phyloP scores from a whole-genome alignment of 176 grass and related monocot genomes.

The Aegilops umbellulata region DNA sequence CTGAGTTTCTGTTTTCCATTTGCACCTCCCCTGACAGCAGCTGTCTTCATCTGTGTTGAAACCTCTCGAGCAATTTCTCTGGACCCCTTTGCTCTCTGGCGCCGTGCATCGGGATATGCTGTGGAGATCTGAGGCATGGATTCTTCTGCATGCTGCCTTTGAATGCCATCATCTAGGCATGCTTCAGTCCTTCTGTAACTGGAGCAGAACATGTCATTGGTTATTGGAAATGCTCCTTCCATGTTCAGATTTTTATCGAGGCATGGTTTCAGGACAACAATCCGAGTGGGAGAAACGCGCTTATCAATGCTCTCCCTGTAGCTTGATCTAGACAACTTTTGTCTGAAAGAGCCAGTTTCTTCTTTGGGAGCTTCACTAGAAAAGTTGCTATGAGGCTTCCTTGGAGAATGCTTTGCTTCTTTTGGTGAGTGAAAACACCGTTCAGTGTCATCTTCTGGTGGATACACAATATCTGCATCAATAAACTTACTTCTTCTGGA shows the following conservation, averaged over 20 bases:
- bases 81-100: constrained; percentile 28
- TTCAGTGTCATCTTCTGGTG: constrained; percentile 11
- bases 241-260: constrained; percentile 53
- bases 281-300: constrained; percentile 37
- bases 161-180: constrained; percentile 18
- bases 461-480: constrained; percentile 5
- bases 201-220: constrained; percentile 29
- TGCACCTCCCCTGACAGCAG: constrained; percentile 31
- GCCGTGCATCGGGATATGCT: background rate
- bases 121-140: background rate
- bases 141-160: constrained; percentile 25
- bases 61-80: constrained; percentile 58
- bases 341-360: constrained; percentile 32
- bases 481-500: constrained; percentile 38
- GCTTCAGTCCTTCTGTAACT: constrained; percentile 31
- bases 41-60: constrained; percentile 48
- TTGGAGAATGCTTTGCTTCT: constrained; percentile 27
- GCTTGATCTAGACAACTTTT: constrained; percentile 44
- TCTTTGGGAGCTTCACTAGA: background rate
- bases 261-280: constrained; percentile 78
- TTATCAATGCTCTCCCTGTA: constrained; percentile 26
- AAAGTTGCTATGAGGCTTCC: constrained; percentile 31
- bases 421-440: background rate
- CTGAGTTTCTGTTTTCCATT: constrained; percentile 17
- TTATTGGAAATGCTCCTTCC: constrained; percentile 35